Conservation (phyloP, 1,139 yeast genomes). For the Magnusiomyces fungicola region DNA sequence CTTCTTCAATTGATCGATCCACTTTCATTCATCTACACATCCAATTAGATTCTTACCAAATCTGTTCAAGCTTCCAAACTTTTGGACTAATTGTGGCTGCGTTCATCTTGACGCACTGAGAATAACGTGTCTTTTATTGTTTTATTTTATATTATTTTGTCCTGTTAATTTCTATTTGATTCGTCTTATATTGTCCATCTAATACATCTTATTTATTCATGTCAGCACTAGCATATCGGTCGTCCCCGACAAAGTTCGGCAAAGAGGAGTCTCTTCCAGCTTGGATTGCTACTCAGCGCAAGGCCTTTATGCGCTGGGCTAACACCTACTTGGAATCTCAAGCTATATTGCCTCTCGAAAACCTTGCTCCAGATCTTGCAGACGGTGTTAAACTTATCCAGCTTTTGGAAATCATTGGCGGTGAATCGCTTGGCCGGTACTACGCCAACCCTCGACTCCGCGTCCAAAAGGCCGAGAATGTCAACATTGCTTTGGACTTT, state of each 20-base stretch:
- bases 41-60: too few species aligned
- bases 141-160: too few species aligned
- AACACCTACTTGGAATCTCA: conserved; percentile 31
- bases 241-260: not conserved
- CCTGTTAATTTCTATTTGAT: not conserved
- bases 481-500: conserved; percentile 50
- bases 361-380: conserved; percentile 29
- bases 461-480: conserved; percentile 57
- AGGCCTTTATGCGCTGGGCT: conserved; percentile 37
- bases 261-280: conserved; percentile 22
- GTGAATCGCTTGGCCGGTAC: conserved; percentile 35
- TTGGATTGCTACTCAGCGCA: conserved; percentile 37
- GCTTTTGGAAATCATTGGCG: conserved; percentile 35
- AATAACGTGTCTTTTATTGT: too few species aligned
- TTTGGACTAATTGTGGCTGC: too few species aligned
- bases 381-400: conserved; percentile 34
- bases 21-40: too few species aligned
- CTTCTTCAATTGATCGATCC: too few species aligned
- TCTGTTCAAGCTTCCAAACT: too few species aligned
- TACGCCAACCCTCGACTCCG: conserved; percentile 43
- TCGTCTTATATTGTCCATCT: not conserved
- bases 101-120: too few species aligned
- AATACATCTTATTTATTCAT: not conserved
- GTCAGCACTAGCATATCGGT: not conserved
- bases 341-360: conserved; percentile 25